These are phyloP conservation scores for Thraustochytrium sp. DNA, from an alignment of 352 stramenopile genomes.

Conservation along the genomic window DNA sequence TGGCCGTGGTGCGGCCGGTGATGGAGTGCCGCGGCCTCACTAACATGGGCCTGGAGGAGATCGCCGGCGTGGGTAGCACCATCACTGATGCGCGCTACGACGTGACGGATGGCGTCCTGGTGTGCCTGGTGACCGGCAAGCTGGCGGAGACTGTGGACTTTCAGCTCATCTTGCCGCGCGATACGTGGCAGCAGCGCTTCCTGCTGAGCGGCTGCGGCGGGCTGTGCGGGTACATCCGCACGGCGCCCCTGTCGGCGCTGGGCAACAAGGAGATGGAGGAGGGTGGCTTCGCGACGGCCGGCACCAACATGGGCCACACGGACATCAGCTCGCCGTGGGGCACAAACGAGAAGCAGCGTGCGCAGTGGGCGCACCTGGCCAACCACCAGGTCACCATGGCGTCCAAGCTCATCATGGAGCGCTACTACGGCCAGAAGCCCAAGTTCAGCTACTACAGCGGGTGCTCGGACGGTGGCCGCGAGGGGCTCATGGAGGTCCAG, in stretches of 20 bases:
- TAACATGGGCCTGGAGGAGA: too few species aligned
- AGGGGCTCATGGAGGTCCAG: not conserved
- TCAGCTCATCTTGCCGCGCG: not conserved
- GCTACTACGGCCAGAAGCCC: not conserved
- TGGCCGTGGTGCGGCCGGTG: too few species aligned
- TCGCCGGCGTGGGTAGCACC: too few species aligned
- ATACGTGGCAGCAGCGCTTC: not conserved
- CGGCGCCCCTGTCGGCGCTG: not conserved
- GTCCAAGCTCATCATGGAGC: not conserved
- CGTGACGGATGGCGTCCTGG: not conserved
- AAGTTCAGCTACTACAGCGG: not conserved
- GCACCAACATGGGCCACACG: not conserved
- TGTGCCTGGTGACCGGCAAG: not conserved
- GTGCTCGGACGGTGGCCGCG: not conserved
- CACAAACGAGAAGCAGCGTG: not conserved
- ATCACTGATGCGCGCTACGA: too few species aligned
- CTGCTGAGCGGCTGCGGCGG: not conserved
- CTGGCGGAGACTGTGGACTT: not conserved
- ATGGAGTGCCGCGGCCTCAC: too few species aligned
- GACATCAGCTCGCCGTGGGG: not conserved
- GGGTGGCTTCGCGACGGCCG: not conserved
- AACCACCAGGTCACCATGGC: not conserved
- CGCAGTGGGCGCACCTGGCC: not conserved
- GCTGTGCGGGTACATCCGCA: not conserved
- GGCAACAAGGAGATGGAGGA: not conserved